Conservation (phyloP, 495 filamentous ascomycete genomes). For the Penicillium taxi region DNA sequence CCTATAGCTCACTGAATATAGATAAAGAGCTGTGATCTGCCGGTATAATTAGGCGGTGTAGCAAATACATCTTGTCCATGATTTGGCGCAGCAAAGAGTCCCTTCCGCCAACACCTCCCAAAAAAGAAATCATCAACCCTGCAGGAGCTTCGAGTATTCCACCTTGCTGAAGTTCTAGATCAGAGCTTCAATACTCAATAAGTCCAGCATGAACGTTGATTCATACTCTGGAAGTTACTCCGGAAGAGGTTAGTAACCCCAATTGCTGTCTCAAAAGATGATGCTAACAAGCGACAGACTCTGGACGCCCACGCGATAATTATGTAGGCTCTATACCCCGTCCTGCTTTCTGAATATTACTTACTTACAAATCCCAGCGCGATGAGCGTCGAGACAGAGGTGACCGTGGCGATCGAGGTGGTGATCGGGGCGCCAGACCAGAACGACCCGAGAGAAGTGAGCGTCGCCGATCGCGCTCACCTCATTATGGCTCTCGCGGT, state of each 20-base stretch:
- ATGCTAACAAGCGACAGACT: conserved; percentile 38
- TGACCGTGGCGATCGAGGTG: conserved; percentile 23
- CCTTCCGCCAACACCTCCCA: conserved; percentile 18
- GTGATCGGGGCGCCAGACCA: conserved; percentile 10
- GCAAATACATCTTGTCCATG: too few relatives aligned
- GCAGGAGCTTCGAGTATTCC: conserved; percentile 22
- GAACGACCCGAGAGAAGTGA: conserved; percentile 41
- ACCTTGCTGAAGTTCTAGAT: conserved; percentile 14
- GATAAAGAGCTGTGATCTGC: too few relatives aligned
- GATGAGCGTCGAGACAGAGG: conserved; percentile 47
- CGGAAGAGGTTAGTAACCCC: conserved; percentile 55
- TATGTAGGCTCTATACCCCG: conserved; percentile 61
- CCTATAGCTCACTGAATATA: too few relatives aligned
- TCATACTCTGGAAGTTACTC: conserved; percentile 76
- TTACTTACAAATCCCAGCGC: conserved; percentile 38
- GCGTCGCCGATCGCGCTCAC: conserved; percentile 68
- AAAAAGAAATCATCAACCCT: conserved; percentile 10
- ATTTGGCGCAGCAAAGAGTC: too few relatives aligned
- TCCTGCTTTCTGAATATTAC: conserved; percentile 19
- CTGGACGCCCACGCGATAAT: conserved; percentile 67
- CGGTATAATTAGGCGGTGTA: too few relatives aligned
- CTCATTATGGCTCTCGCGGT: conserved; percentile 54
- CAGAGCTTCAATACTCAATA: conserved; percentile 13
- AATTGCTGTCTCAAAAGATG: neutral
- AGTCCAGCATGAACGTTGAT: conserved; percentile 76